Conservation (phyloP, 768 basidiomycete genomes). For the Lyophyllum atratum region DNA sequence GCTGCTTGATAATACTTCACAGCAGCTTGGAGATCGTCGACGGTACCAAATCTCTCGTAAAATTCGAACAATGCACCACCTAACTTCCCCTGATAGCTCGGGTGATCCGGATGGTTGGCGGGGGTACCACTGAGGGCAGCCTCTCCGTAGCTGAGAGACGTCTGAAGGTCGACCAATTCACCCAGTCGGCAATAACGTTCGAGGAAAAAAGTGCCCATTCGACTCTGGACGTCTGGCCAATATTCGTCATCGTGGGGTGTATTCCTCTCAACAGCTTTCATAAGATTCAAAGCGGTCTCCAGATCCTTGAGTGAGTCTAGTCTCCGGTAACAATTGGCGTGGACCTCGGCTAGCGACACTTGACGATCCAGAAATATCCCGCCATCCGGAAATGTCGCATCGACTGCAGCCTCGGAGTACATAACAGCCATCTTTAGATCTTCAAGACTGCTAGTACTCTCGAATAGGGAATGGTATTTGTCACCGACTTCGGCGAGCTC, state of each 20-base stretch:
- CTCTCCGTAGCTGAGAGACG: neutral
- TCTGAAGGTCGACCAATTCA: neutral
- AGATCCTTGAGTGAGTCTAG: neutral
- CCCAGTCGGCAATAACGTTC: neutral
- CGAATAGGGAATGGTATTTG: neutral
- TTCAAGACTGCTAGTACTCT: neutral
- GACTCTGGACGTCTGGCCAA: neutral
- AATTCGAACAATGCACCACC: neutral
- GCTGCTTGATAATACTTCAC: constrained; percentile 3
- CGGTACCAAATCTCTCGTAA: neutral
- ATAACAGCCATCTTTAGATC: neutral
- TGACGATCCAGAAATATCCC: neutral
- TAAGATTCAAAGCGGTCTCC: neutral
- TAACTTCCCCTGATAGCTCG: neutral
- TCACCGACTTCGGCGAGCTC: neutral
- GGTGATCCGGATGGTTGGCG: neutral
- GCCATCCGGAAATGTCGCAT: neutral
- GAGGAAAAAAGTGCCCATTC: neutral
- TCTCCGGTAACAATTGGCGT: neutral
- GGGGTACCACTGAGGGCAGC: neutral
- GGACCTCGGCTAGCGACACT: neutral
- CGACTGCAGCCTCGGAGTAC: neutral
- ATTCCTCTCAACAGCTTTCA: neutral
- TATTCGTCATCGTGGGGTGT: neutral
- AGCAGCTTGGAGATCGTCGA: neutral